Percentiles rank a stretch among this genome's conserved stretches.
phyloP scores from a whole-genome alignment of 2,329 filamentous ascomycete species.

The Lanzia echinophila region DNA sequence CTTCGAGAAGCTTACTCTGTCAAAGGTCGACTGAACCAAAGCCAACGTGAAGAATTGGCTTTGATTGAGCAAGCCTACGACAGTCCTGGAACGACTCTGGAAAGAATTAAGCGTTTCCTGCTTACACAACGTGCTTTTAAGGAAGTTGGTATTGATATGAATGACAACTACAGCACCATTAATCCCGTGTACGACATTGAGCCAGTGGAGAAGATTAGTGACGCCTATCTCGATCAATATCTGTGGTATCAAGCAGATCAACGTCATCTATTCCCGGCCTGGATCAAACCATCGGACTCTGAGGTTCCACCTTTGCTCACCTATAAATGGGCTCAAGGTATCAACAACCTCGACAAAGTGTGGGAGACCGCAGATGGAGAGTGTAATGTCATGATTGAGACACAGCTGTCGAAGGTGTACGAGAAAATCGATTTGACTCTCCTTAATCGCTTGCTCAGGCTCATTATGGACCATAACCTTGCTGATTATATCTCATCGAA shows the following conservation, averaged over 20 bases:
- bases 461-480: constrained; percentile 99
- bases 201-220: constrained; percentile 98
- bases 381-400: constrained; percentile 98
- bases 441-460: constrained; percentile 80
- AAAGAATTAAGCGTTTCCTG: constrained; percentile 94
- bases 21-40: constrained; percentile 94
- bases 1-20: constrained; percentile 95
- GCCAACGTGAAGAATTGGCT: constrained; percentile 91
- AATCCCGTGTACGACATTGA: constrained; percentile 99
- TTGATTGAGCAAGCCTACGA: constrained; percentile 98
- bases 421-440: constrained; percentile 98
- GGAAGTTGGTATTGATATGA: constrained; percentile 99
- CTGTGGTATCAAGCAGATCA: constrained; percentile 99
- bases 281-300: constrained; percentile 98
- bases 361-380: constrained; percentile 93
- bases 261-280: constrained; percentile 90
- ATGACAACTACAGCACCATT: constrained; percentile 98
- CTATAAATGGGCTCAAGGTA: constrained; percentile 99
- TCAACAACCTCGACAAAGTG: constrained; percentile 94
- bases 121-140: constrained; percentile 98
- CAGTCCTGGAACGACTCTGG: constrained; percentile 89
- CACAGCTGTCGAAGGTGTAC: constrained; percentile 96
- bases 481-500: constrained; percentile 99
- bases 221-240: constrained; percentile 97
- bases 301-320: constrained; percentile 90